Evolutionary conservation across 305 asterid species (phyloP), one percentile per base, ranked within the genome.

Genomic region (Ajuga reptans): DNA sequence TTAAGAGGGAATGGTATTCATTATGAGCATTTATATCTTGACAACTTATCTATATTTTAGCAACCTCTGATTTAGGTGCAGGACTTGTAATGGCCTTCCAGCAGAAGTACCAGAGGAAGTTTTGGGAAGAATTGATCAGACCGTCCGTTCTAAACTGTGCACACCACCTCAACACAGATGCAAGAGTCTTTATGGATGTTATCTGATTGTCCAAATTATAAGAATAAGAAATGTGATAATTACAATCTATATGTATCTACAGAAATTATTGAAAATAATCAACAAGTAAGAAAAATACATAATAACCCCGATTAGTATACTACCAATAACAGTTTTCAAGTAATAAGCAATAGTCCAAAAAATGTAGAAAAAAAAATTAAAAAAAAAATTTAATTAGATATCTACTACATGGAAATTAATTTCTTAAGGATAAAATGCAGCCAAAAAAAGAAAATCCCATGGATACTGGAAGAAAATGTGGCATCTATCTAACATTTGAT

Each of bases 51-150:
- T 37, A 69, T 66, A 63, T 45, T 63, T 55, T 37, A 54, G 71
- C 67, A 45, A 87, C 96, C 92, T 92, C 96, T 75, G 95, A 87
- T 73, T 74, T 77, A 74, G 86, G 83, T 68, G 84, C 68, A 68
- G 87, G 77, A 81, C 84, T 56, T 68, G 80, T 81, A 61, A 85
- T 82, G 34, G 76, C 77, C 85, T 86, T 86, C 94, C 87, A 89
- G 77, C 89, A 90, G 86, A 85, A 82, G 67, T 78, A 79, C 98
- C 97, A 90, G 71, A 90, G 94, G 66, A 82, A 84, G 50, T 78
- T 64, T 71, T 82, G 74, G 73, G 87, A 81, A 80, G 84, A 76
- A 52, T 79, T 74, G 69, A 81, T 61, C 58, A 72, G 71, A 71
- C 63, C 77, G 66, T 80, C 80, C 16, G 74, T 59, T 73, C 76